Percentiles rank a stretch among this genome's conserved stretches.
These are phyloP conservation scores for Hymenoscyphus linearis DNA, from an alignment of 2,329 filamentous ascomycete species.

Conservation along the genomic window DNA sequence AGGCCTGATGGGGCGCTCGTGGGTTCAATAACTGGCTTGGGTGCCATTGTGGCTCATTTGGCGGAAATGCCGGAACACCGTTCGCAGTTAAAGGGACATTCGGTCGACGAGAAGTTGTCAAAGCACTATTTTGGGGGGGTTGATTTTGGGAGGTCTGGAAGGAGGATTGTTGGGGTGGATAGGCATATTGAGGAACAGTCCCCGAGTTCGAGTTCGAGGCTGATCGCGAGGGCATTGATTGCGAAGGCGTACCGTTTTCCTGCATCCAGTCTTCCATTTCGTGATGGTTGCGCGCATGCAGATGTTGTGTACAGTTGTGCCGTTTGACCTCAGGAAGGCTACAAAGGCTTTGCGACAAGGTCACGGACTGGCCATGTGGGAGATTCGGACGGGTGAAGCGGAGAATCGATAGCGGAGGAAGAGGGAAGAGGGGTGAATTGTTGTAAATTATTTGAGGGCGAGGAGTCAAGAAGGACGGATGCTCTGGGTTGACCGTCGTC, in stretches of 20 bases:
- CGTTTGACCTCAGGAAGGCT: conserved; percentile 14
- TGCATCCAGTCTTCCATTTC: conserved; percentile 30
- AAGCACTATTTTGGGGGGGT: conserved; percentile 21
- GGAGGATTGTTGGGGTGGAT: not conserved
- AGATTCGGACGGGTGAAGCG: not conserved
- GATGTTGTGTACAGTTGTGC: conserved; percentile 15
- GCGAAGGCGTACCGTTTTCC: conserved; percentile 2
- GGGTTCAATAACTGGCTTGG: conserved; percentile 40
- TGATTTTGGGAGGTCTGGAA: conserved; percentile 12
- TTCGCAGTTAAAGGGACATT: conserved; percentile 18
- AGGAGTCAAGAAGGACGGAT: not conserved
- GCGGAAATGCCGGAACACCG: conserved; percentile 15
- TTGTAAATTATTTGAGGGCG: too few relatives aligned
- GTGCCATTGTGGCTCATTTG: conserved; percentile 33
- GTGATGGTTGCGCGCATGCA: conserved; percentile 29
- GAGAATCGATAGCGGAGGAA: not conserved
- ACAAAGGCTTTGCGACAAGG: conserved; percentile 1
- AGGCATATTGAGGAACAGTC: not conserved
- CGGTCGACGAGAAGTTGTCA: conserved; percentile 25
- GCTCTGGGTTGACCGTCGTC: not conserved
- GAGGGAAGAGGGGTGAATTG: too few relatives aligned
- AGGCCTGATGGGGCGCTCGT: conserved; percentile 29
- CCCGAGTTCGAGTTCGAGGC: conserved; percentile 7
- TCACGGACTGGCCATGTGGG: not conserved
- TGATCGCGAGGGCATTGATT: conserved; percentile 8